Percentiles rank a stretch among this genome's conserved stretches.
phyloP scores from a whole-genome alignment of 495 filamentous ascomycete genomes.

The Tuber calosporum region DNA sequence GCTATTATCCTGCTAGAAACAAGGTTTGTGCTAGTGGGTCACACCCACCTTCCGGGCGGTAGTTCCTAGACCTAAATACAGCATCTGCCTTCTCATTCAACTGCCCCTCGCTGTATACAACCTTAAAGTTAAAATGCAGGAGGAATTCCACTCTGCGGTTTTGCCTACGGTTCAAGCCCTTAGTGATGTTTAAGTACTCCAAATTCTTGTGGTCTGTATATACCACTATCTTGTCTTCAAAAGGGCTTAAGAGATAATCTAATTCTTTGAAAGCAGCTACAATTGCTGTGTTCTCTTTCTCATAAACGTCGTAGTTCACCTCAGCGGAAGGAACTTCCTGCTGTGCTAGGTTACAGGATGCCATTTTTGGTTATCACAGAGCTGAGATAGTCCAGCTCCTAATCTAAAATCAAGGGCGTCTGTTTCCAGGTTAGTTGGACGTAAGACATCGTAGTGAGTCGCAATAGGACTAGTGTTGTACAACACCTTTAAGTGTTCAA shows the following conservation, averaged over 20 bases:
- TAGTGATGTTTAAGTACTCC: slow-evolving; percentile 7
- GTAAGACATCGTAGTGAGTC: too few relatives aligned
- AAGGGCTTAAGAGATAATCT: slow-evolving; percentile 2
- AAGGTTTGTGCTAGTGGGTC: not conserved
- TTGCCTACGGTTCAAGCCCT: slow-evolving; percentile 6
- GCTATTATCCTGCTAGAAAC: too few relatives aligned
- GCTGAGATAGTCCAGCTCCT: slow-evolving; percentile 11
- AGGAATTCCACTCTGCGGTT: not conserved
- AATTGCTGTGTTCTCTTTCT: slow-evolving; percentile 10
- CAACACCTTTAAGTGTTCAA: too few relatives aligned
- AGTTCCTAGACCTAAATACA: slow-evolving; percentile 7
- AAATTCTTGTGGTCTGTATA: too few relatives aligned
- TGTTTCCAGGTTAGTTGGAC: slow-evolving; percentile 8
- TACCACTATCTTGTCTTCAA: slow-evolving; percentile 11
- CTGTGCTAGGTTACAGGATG: slow-evolving; percentile 22
- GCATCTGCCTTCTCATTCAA: slow-evolving; percentile 16
- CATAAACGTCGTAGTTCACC: slow-evolving; percentile 10
- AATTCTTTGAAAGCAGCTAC: not conserved
- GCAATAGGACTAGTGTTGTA: too few relatives aligned
- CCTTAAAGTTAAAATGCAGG: slow-evolving; percentile 7
- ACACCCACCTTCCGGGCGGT: slow-evolving; percentile 15
- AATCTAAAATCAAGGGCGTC: slow-evolving; percentile 17
- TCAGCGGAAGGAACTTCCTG: slow-evolving; percentile 15
- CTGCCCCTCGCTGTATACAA: slow-evolving; percentile 7
- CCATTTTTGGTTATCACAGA: not conserved